Conservation (phyloP, 2,329 filamentous ascomycete genomes). For the Dendryphion nanum region DNA sequence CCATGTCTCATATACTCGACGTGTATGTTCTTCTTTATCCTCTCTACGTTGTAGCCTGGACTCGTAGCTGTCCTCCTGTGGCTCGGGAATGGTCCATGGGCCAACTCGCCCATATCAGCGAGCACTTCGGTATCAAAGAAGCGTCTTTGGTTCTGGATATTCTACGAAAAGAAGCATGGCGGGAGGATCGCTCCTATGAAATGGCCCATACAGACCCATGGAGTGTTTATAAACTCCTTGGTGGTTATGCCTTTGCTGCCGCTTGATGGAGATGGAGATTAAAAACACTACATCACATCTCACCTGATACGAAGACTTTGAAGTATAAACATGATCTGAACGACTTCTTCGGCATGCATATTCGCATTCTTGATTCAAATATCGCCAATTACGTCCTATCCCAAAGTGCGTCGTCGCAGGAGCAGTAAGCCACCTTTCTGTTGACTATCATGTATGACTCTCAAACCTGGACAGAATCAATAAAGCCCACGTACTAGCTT, state of each 20-base stretch:
- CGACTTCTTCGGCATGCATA: no score
- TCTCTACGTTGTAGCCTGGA: conserved; percentile 16
- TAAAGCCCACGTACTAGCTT: conserved; percentile 4
- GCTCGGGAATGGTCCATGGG: conserved; percentile 8
- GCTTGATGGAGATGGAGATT: no score
- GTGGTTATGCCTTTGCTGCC: conserved; percentile 15
- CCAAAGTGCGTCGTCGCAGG: no score
- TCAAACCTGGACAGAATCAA: no score
- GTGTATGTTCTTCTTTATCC: conserved; percentile 16
- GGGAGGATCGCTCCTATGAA: background rate
- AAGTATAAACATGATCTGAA: no score
- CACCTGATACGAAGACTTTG: no score
- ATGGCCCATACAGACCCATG: conserved; percentile 4
- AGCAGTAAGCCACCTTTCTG: no score
- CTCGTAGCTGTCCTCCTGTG: conserved; percentile 5
- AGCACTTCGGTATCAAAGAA: conserved; percentile 15
- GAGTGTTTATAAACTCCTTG: conserved; percentile 13
- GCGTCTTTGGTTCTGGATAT: conserved; percentile 7
- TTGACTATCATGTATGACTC: no score
- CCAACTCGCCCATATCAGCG: conserved; percentile 9
- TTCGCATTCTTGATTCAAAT: no score
- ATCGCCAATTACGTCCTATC: no score
- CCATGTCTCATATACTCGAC: conserved; percentile 13
- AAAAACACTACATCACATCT: no score
- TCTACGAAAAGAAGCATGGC: conserved; percentile 1